Conservation (phyloP, 2,329 filamentous ascomycete species). For the Penicillium verrucosum region DNA sequence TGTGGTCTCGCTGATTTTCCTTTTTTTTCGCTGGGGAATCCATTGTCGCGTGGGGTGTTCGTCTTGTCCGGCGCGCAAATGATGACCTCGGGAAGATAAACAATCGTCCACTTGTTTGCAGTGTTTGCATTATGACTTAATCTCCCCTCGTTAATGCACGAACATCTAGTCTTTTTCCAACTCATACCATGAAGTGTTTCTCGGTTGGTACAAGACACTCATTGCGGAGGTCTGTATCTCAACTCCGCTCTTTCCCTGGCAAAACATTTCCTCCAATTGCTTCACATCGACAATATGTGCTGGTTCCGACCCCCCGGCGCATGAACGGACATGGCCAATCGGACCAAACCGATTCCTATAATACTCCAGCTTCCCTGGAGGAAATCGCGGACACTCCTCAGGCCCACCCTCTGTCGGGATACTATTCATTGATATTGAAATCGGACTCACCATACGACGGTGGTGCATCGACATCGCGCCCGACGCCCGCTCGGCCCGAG, state of each 20-base stretch:
- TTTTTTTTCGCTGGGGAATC: conserved; percentile 62
- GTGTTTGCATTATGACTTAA: conserved; percentile 33
- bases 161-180: background rate
- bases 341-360: conserved; percentile 7
- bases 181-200: conserved; percentile 29
- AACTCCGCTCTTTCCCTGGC: background rate
- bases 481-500: conserved; percentile 13
- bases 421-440: conserved; percentile 44
- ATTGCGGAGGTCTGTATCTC: conserved; percentile 11
- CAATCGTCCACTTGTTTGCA: conserved; percentile 36
- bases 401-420: conserved; percentile 42
- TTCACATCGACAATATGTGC: conserved; percentile 19
- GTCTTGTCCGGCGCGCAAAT: conserved; percentile 35
- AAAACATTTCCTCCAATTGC: background rate
- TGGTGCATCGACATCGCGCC: conserved; percentile 18
- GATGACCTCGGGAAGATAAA: conserved; percentile 15
- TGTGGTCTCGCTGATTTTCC: conserved; percentile 59
- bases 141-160: conserved; percentile 6
- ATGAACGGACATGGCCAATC: conserved; percentile 15
- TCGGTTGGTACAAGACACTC: conserved; percentile 17
- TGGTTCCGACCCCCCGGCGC: conserved; percentile 19
- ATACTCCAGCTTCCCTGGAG: conserved; percentile 6
- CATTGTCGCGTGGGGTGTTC: conserved; percentile 14
- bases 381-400: conserved; percentile 26
- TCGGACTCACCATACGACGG: conserved; percentile 26